Evolutionary conservation across 2,329 filamentous ascomycete genomes (phyloP).

Genomic region (Curvularia sp.): DNA sequence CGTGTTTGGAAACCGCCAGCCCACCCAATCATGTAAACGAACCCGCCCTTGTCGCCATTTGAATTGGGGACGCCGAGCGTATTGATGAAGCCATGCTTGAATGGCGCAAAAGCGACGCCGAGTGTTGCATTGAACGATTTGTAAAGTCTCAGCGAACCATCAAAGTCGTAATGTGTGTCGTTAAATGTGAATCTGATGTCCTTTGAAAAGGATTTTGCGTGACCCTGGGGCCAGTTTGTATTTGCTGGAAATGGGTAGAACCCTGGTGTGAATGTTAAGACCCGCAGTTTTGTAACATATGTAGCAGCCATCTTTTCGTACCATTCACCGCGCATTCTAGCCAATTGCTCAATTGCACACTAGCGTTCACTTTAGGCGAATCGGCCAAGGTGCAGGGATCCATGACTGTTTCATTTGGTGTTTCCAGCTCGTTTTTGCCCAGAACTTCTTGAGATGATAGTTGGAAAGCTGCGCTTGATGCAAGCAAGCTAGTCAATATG

Average conservation of each 20-base stretch:
- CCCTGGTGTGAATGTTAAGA: conserved; percentile 18
- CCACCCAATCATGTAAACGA: conserved; percentile 45
- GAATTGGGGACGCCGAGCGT: conserved; percentile 39
- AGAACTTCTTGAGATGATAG: conserved; percentile 14
- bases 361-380: conserved; percentile 33
- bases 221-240: conserved; percentile 36
- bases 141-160: conserved; percentile 37
- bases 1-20: conserved; percentile 36
- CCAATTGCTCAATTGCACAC: conserved; percentile 41
- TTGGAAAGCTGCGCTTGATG: conserved; percentile 8
- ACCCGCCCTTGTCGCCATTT: conserved; percentile 42
- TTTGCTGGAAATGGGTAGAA: conserved; percentile 46
- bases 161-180: conserved; percentile 41
- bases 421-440: not conserved
- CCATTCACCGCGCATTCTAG: conserved; percentile 43
- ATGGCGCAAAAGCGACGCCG: conserved; percentile 35
- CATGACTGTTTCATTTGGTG: conserved; percentile 4
- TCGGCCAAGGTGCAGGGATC: conserved; percentile 38
- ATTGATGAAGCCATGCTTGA: conserved; percentile 41
- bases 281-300: accelerated
- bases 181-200: conserved; percentile 44
- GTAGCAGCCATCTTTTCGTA: conserved; percentile 7
- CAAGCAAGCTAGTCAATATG: conserved; percentile 3
- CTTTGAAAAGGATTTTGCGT: conserved; percentile 33
- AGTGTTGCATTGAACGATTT: conserved; percentile 39